Percentiles rank a stretch among this genome's conserved stretches.
Evolutionary conservation across 306 rosid species (phyloP).

Genomic region (Corylus avellana): DNA sequence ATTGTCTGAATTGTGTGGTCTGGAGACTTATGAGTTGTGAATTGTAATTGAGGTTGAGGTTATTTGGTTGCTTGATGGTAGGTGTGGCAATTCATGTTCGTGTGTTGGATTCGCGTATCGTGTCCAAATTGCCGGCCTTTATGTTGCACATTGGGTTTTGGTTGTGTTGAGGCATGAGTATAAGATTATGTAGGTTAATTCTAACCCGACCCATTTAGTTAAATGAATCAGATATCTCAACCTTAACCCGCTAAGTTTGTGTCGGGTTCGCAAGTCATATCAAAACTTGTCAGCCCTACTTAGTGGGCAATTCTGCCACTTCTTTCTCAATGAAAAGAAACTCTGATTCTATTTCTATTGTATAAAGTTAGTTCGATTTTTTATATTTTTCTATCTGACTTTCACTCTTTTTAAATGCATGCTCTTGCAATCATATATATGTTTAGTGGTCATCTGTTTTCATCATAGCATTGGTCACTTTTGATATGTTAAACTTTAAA

Average conservation of each 20-base stretch:
- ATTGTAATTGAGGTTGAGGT: neutral
- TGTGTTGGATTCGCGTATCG: too few species aligned
- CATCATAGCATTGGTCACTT: neutral
- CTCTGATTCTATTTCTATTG: neutral
- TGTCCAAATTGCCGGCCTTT: too few species aligned
- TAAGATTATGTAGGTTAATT: too few species aligned
- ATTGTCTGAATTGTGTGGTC: neutral
- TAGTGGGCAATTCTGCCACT: too few species aligned
- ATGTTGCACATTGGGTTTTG: too few species aligned
- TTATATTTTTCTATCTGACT: neutral
- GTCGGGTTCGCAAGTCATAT: too few species aligned
- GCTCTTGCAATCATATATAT: neutral
- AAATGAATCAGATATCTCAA: too few species aligned
- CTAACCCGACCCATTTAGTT: too few species aligned
- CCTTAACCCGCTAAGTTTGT: too few species aligned
- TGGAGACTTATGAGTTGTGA: neutral
- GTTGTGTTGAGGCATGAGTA: too few species aligned
- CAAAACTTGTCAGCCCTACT: too few species aligned
- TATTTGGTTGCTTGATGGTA: neutral
- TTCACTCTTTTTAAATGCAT: neutral
- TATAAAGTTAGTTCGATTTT: neutral
- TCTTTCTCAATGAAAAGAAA: neutral
- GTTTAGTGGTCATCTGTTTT: neutral
- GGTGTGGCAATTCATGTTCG: too few species aligned
- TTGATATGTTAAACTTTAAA: neutral